phyloP scores from a whole-genome alignment of 2,329 filamentous ascomycete species.

The Sphaerulina musiva region DNA sequence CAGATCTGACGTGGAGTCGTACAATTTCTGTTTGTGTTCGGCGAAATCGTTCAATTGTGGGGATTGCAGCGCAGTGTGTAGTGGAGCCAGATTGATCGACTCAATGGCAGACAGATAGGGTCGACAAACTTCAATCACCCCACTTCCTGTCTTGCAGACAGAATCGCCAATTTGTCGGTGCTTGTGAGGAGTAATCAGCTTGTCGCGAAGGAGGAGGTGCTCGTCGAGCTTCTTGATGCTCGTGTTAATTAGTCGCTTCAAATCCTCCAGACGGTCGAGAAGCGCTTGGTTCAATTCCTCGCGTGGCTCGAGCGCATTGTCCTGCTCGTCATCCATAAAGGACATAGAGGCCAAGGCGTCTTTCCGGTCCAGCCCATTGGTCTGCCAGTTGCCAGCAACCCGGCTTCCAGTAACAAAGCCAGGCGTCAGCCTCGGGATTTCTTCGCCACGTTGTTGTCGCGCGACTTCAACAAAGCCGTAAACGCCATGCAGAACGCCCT shows the following conservation, averaged over 20 bases:
- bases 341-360: conserved; percentile 59
- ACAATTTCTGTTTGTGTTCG: conserved; percentile 84
- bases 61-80: conserved; percentile 72
- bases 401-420: conserved; percentile 85
- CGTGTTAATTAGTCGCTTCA: conserved; percentile 77
- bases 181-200: conserved; percentile 68
- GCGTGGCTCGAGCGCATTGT: conserved; percentile 64
- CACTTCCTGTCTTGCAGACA: conserved; percentile 69
- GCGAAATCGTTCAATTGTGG: conserved; percentile 82
- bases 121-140: conserved; percentile 80
- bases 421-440: conserved; percentile 85
- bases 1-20: conserved; percentile 87
- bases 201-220: conserved; percentile 68
- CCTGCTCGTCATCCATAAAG: conserved; percentile 81
- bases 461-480: conserved; percentile 96
- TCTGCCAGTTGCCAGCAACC: conserved; percentile 80
- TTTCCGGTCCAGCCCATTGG: conserved; percentile 56
- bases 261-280: conserved; percentile 75
- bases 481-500: conserved; percentile 87
- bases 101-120: conserved; percentile 87
- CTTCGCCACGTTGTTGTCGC: conserved; percentile 83
- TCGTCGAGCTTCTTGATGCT: conserved; percentile 84
- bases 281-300: conserved; percentile 68
- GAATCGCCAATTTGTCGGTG: conserved; percentile 77
- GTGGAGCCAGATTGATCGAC: conserved; percentile 76